Conservation (phyloP, 2,329 filamentous ascomycete species). For the Aspergillus persii region DNA sequence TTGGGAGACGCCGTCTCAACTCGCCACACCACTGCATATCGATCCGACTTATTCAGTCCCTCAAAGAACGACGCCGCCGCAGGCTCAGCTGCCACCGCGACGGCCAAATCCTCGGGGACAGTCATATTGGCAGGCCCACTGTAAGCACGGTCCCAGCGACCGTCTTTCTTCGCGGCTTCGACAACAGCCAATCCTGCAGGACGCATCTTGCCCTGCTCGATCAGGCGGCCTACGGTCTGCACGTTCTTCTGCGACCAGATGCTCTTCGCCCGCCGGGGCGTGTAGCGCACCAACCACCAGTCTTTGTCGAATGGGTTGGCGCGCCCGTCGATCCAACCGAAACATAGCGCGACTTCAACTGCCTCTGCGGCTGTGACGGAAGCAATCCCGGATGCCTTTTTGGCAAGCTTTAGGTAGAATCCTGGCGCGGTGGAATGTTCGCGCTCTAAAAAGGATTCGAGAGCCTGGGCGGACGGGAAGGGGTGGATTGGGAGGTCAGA, state of each 20-base stretch:
- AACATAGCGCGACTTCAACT: conserved; percentile 58
- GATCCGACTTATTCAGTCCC: conserved; percentile 44
- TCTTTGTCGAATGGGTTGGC: conserved; percentile 45
- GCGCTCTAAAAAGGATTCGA: conserved; percentile 43
- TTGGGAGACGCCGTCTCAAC: conserved; percentile 38
- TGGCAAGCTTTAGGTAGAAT: conserved; percentile 51
- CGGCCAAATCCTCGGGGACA: conserved; percentile 51
- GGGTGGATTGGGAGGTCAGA: conserved; percentile 27
- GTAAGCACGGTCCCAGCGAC: conserved; percentile 60
- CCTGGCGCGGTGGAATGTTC: conserved; percentile 36
- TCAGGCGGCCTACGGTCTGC: conserved; percentile 47
- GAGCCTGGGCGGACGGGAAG: conserved; percentile 27
- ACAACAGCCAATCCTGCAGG: conserved; percentile 50
- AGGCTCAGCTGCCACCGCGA: conserved; percentile 39
- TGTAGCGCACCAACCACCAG: conserved; percentile 58
- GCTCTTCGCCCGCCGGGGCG: conserved; percentile 55
- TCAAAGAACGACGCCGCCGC: conserved; percentile 29
- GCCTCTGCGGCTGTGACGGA: conserved; percentile 51
- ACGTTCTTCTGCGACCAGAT: conserved; percentile 63
- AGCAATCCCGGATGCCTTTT: conserved; percentile 45
- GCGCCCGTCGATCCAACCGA: conserved; percentile 64
- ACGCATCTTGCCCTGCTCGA: conserved; percentile 49
- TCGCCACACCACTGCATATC: conserved; percentile 48
- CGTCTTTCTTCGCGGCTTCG: conserved; percentile 56
- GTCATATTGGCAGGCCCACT: conserved; percentile 48